Evolutionary conservation across 1,284 basidiomycete species (phyloP).

Genomic region (Rhizopogon parksii): DNA sequence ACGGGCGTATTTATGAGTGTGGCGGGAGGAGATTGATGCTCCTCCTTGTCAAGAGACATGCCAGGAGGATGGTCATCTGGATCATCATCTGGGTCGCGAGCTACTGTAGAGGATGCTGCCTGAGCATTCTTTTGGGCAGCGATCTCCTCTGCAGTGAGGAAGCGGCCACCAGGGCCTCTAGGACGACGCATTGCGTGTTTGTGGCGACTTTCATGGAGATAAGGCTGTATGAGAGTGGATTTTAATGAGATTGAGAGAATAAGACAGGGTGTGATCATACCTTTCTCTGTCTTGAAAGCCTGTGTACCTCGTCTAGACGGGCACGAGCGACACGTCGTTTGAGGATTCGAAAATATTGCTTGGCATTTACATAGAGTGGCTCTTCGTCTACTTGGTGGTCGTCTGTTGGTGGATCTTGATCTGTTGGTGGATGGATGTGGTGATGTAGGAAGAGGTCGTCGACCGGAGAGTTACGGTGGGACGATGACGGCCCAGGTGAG

Average conservation of each 20-base stretch:
- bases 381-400: conserved; percentile 70
- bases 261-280: conserved; percentile 34
- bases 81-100: conserved; percentile 25
- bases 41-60: conserved; percentile 13
- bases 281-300: conserved; percentile 87
- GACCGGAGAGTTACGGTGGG: conserved; percentile 21
- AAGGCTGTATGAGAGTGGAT: conserved; percentile 57
- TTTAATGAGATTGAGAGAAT: background rate
- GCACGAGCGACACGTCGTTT: conserved; percentile 86
- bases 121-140: conserved; percentile 60
- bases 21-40: conserved; percentile 10
- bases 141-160: conserved; percentile 93
- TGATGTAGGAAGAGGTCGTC: conserved; percentile 29
- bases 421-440: conserved; percentile 17
- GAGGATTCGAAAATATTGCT: conserved; percentile 95
- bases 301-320: conserved; percentile 85
- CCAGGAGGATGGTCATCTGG: conserved; percentile 33
- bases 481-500: conserved; percentile 22
- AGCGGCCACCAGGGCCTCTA: conserved; percentile 92
- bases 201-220: conserved; percentile 95
- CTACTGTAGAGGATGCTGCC: conserved; percentile 5
- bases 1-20: conserved; percentile 10
- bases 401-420: conserved; percentile 14
- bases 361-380: conserved; percentile 94
- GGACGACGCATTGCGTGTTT: conserved; percentile 97